Evolutionary conservation across 2,329 filamentous ascomycete species (phyloP).

Genomic region (Anisogramma anomala): DNA sequence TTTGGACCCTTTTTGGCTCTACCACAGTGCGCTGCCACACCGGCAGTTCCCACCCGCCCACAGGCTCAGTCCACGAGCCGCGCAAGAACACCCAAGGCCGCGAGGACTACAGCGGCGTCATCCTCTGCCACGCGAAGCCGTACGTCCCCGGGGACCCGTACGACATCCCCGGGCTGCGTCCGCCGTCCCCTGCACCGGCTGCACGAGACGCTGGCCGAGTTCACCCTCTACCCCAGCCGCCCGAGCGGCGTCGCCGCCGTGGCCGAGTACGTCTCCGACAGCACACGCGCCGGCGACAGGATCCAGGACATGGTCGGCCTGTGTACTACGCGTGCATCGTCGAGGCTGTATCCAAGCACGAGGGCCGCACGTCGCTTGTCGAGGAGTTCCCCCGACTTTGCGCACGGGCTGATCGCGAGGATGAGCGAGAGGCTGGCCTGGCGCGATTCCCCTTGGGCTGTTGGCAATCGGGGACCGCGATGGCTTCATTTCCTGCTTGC

Average conservation of each 20-base stretch:
- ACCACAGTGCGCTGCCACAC: too few species aligned
- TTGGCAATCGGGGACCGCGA: background rate
- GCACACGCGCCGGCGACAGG: constrained; percentile 8
- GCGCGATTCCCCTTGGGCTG: background rate
- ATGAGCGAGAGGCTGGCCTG: constrained; percentile 8
- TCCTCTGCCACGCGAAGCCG: constrained; percentile 14
- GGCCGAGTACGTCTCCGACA: constrained; percentile 8
- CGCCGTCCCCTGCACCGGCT: constrained; percentile 10
- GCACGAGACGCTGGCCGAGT: constrained; percentile 7
- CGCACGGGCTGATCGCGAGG: background rate
- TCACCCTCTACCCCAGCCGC: constrained; percentile 10
- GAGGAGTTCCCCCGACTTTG: constrained; percentile 4
- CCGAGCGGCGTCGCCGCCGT: constrained; percentile 3
- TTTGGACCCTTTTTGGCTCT: too few species aligned
- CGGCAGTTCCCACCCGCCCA: too few species aligned
- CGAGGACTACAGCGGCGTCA: constrained; percentile 13
- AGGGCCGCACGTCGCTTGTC: constrained; percentile 3
- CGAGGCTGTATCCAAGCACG: constrained; percentile 10
- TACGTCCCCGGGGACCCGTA: constrained; percentile 15
- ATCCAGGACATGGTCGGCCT: constrained; percentile 6
- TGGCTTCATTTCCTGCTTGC: too few species aligned
- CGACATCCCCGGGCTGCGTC: constrained; percentile 2
- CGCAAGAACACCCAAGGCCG: constrained; percentile 4
- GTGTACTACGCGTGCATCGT: constrained; percentile 13
- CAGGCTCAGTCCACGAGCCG: background rate